Base-by-base conservation (phyloP, 163 green algal genomes). In the Scenedesmus sp. region DNA sequence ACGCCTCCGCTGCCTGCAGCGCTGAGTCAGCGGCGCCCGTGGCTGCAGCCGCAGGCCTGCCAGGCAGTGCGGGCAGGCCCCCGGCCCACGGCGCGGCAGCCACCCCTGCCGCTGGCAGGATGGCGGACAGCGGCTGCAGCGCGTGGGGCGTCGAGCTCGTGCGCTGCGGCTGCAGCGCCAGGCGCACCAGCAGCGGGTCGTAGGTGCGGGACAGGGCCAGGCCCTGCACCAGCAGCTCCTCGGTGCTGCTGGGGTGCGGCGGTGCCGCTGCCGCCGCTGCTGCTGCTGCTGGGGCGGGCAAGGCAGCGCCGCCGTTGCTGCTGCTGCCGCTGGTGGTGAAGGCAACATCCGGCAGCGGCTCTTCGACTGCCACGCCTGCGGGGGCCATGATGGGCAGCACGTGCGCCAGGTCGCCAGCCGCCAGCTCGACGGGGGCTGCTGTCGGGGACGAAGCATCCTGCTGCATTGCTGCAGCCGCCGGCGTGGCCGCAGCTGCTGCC, bases 101-200 rank as follows among this genome's bases (percentile, higher is more conserved):
- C 42, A 42, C 81, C n/a, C 49, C 81, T 51, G 81, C 46, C 49
- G 26, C 30, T 73, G 83, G 83, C 83, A 88, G 37, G 35, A 79
- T 44, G 35, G 35, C 53, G 44, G 83, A 88, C 35, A 59, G 35
- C 13, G 83, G 73, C 35, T 82, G 73, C 73, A 82, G 73, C 35
- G 35, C 35, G 15, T 46, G 51, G 16, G 35, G 73, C 12, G 37
- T n/a, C 1, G 73, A 46, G 18, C 73, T 18, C 4, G 73, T 37
- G 9, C 37, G 73, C 73, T 82, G 73, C 73, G 73, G 35, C 68
- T 70, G 56, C 30, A 61, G 51, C 37, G 85, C 85, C n/a, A 89
- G 68, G 30, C 65, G 73, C n/a, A 89, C 44, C 3, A 89, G 53
- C 85, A 89, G 35, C 18, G 85, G 85, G 15, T 89, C 85, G 73